Percentiles rank a stretch among this genome's conserved stretches.
These are phyloP conservation scores for Chlamydomonas sp. DNA, from an alignment of 139 green algal genomes.

Conservation along the genomic window DNA sequence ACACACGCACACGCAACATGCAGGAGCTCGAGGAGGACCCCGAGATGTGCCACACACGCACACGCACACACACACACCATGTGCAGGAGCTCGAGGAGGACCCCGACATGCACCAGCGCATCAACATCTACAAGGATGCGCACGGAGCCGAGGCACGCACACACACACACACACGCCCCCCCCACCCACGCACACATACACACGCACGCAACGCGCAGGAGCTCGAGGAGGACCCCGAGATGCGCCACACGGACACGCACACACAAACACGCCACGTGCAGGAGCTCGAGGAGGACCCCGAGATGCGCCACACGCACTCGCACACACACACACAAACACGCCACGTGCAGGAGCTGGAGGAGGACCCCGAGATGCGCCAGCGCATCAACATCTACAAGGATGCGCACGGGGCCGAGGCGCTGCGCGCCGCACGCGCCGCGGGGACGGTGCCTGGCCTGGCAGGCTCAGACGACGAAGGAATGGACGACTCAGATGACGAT, in stretches of 20 bases:
- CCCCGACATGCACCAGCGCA: conserved; percentile 33
- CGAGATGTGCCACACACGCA: too few relatives aligned
- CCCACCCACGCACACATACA: too few relatives aligned
- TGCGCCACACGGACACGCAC: not conserved
- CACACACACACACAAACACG: too few relatives aligned
- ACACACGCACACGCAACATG: too few relatives aligned
- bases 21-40: too few relatives aligned
- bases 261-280: conserved; percentile 11
- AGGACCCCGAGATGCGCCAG: conserved; percentile 69
- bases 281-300: conserved; percentile 52
- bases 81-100: conserved; percentile 55
- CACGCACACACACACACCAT: too few relatives aligned
- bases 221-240: conserved; percentile 68
- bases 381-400: conserved; percentile 49
- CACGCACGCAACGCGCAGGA: conserved; percentile 50
- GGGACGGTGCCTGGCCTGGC: conserved; percentile 9
- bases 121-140: conserved; percentile 39
- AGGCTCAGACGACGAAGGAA: conserved; percentile 12
- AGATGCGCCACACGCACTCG: too few relatives aligned
- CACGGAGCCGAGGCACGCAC: conserved; percentile 31
- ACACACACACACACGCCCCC: too few relatives aligned
- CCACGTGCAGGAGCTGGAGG: conserved; percentile 66
- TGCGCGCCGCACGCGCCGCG: conserved; percentile 6
- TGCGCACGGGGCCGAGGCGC: conserved; percentile 13
- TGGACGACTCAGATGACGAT: conserved; percentile 37